A percentile compares a stretch with the other conserved stretches of the same genome.
Conservation (phyloP, 1,284 basidiomycete species). For the Hemileia vastatrix region DNA sequence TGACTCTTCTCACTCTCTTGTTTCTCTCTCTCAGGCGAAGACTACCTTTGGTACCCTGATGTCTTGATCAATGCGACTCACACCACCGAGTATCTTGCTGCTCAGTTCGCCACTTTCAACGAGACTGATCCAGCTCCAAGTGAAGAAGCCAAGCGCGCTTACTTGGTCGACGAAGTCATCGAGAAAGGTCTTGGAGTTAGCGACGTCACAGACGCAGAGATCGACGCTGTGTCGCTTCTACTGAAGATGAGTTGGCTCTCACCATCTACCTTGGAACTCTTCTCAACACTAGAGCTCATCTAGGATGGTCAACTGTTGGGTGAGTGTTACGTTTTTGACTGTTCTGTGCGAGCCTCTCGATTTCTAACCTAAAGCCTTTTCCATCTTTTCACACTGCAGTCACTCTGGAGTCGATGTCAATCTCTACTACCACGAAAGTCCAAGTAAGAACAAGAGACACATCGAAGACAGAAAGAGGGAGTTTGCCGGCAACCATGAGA, state of each 20-base stretch:
- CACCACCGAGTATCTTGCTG: constrained; percentile 36
- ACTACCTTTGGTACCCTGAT: constrained; percentile 43
- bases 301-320: constrained; percentile 45
- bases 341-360: background rate
- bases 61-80: constrained; percentile 38
- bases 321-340: background rate
- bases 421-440: constrained; percentile 43
- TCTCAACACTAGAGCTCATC: constrained; percentile 39
- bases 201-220: constrained; percentile 33
- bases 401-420: constrained; percentile 46
- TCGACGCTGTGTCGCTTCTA: constrained; percentile 31
- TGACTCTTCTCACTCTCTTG: too few relatives aligned
- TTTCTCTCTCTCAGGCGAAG: background rate
- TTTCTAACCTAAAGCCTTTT: too few relatives aligned
- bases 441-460: too few relatives aligned
- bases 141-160: constrained; percentile 21
- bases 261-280: constrained; percentile 12
- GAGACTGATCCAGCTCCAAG: constrained; percentile 25
- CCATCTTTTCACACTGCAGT: too few relatives aligned
- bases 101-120: constrained; percentile 16
- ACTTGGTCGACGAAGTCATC: constrained; percentile 27
- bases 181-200: constrained; percentile 30
- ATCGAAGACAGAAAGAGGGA: constrained; percentile 27
- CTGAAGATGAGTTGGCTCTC: constrained; percentile 15
- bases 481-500: constrained; percentile 43